Evolutionary conservation across 495 filamentous ascomycete species (phyloP).

Genomic region (Aspergillus hancockii): DNA sequence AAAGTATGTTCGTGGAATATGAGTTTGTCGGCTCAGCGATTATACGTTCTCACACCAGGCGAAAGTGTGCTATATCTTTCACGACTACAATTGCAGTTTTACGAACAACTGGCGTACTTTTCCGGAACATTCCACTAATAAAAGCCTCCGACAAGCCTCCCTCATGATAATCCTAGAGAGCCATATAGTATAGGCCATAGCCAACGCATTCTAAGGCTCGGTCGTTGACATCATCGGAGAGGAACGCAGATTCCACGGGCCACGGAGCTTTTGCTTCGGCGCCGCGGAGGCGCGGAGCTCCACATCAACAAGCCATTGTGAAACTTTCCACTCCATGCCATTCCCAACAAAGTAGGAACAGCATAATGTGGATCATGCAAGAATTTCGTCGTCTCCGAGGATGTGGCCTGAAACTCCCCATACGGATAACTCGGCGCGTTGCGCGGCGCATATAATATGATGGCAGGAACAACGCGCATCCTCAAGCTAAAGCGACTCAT

Average conservation of each 20-base stretch:
- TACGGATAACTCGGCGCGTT: background rate
- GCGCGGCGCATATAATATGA: background rate
- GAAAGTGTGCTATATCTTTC: background rate
- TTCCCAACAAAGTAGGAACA: background rate
- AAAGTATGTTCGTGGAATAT: background rate
- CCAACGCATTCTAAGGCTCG: background rate
- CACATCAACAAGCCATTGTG: background rate
- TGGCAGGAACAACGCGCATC: background rate
- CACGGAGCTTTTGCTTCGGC: background rate
- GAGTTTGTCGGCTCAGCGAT: too few species aligned
- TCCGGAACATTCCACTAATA: background rate
- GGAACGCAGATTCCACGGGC: background rate
- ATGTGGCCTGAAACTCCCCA: background rate
- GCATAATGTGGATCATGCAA: background rate
- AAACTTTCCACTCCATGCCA: background rate
- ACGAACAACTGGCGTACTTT: background rate
- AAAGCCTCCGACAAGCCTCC: background rate
- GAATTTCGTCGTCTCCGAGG: background rate
- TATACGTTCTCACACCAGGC: background rate
- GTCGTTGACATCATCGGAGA: background rate
- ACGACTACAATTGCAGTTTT: background rate
- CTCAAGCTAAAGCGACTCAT: too few species aligned
- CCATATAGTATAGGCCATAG: too few species aligned
- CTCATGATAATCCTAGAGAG: background rate
- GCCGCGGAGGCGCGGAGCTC: slow-evolving; percentile 7